Percentiles rank a stretch among this genome's conserved stretches.
Conservation (phyloP, 352 stramenopile genomes). For the Peronosclerospora sorghi region DNA sequence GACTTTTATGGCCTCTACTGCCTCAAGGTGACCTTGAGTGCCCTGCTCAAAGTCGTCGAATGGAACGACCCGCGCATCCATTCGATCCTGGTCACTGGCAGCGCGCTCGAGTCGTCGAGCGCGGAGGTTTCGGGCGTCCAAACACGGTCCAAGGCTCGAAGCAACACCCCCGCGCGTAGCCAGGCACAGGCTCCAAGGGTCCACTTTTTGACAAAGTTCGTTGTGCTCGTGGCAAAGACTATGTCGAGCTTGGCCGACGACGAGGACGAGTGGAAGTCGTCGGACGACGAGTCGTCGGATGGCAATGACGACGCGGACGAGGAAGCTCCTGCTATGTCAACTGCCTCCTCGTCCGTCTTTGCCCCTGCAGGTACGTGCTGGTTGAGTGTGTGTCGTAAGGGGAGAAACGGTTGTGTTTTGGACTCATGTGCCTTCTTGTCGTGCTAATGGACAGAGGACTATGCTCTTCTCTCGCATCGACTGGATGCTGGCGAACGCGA, state of each 20-base stretch:
- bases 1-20: conserved; percentile 80
- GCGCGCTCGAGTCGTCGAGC: conserved; percentile 20
- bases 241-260: conserved; percentile 59
- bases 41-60: conserved; percentile 55
- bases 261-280: conserved; percentile 68
- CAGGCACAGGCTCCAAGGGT: conserved; percentile 44
- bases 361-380: conserved; percentile 44
- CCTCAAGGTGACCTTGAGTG: conserved; percentile 76
- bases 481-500: conserved; percentile 32
- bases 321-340: conserved; percentile 4
- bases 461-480: conserved; percentile 56
- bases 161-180: conserved; percentile 11
- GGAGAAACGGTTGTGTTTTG: conserved; percentile 1
- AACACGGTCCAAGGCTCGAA: conserved; percentile 48
- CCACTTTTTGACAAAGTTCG: conserved; percentile 74
- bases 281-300: conserved; percentile 57
- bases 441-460: conserved; percentile 44
- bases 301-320: conserved; percentile 44
- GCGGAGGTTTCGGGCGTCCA: conserved; percentile 17
- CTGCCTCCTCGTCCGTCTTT: conserved; percentile 44
- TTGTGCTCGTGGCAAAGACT: conserved; percentile 63
- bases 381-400: background rate
- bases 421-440: too few species aligned
- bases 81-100: conserved; percentile 50
- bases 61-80: conserved; percentile 69